These are phyloP conservation scores for Lunularia cruciata DNA, from an alignment of 225 moss, liverwort and hornwort species.

Conservation along the genomic window DNA sequence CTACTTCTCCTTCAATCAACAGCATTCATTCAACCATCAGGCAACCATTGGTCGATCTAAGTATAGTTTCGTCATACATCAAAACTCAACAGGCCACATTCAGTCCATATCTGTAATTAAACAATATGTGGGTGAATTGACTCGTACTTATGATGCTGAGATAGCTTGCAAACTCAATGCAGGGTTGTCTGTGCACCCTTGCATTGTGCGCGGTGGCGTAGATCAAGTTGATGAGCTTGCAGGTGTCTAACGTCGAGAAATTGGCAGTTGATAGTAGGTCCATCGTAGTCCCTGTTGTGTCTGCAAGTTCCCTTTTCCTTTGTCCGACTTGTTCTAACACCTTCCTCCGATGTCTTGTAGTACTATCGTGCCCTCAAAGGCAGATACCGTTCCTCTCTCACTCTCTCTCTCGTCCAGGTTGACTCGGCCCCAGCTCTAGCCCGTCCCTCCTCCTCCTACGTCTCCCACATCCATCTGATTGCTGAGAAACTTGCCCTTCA, in stretches of 20 bases:
- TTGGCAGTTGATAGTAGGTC: slow-evolving; percentile 13
- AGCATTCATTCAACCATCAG: not conserved
- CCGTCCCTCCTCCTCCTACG: too few species aligned
- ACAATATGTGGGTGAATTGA: not conserved
- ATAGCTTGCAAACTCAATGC: slow-evolving; percentile 37
- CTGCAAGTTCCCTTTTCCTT: not conserved
- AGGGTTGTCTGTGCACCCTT: slow-evolving; percentile 41
- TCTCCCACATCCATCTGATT: too few species aligned
- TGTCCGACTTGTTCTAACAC: slow-evolving; percentile 4
- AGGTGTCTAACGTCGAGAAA: slow-evolving; percentile 19
- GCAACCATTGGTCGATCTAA: too few species aligned
- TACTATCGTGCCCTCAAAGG: too few species aligned
- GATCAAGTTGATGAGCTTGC: slow-evolving; percentile 36
- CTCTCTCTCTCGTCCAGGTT: too few species aligned
- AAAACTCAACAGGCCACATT: not conserved
- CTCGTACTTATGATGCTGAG: slow-evolving; percentile 36
- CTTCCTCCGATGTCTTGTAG: slow-evolving; percentile 4
- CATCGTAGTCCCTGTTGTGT: slow-evolving; percentile 13
- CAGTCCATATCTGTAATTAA: not conserved
- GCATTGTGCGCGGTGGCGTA: slow-evolving; percentile 35
- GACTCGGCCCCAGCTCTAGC: too few species aligned
- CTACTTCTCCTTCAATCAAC: not conserved
- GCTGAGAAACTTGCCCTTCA: too few species aligned
- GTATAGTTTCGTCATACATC: not conserved
- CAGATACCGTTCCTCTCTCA: too few species aligned